Percentiles rank a stretch among this genome's conserved stretches.
Conservation (phyloP, 768 basidiomycete species). For the Pleurotus tuoliensis region DNA sequence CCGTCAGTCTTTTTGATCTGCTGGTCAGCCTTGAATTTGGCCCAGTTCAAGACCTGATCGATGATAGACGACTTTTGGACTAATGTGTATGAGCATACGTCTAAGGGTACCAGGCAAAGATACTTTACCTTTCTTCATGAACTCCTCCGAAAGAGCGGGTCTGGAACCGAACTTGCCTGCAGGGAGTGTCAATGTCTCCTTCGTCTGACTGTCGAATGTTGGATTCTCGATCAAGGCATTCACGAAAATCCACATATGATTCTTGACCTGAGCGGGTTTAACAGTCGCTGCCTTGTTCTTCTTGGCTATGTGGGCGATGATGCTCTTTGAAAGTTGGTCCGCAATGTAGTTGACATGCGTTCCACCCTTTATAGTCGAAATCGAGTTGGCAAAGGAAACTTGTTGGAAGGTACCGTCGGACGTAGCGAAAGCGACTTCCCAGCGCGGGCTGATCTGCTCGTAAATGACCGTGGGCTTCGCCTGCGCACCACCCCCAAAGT, state of each 20-base stretch:
- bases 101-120: background rate
- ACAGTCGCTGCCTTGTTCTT: slow-evolving; percentile 97
- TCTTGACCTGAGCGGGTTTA: slow-evolving; percentile 91
- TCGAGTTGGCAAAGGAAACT: slow-evolving; percentile 97
- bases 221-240: slow-evolving; percentile 96
- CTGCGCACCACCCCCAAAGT: slow-evolving; percentile 75
- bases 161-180: slow-evolving; percentile 89
- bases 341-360: slow-evolving; percentile 85
- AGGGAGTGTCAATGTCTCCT: slow-evolving; percentile 88
- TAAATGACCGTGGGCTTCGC: slow-evolving; percentile 77
- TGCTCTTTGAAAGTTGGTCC: slow-evolving; percentile 84
- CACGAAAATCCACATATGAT: slow-evolving; percentile 98
- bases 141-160: slow-evolving; percentile 82
- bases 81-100: slow-evolving; percentile 23
- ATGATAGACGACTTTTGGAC: slow-evolving; percentile 88
- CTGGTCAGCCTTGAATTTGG: slow-evolving; percentile 95
- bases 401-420: slow-evolving; percentile 92
- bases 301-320: slow-evolving; percentile 82
- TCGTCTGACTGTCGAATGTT: slow-evolving; percentile 98
- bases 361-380: slow-evolving; percentile 94
- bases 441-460: slow-evolving; percentile 75
- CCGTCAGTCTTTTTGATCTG: slow-evolving; percentile 96
- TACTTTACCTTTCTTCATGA: slow-evolving; percentile 86
- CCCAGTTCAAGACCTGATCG: slow-evolving; percentile 92
- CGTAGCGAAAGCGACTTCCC: slow-evolving; percentile 94